Conservation (phyloP, 2,329 filamentous ascomycete species). For the Biscogniauxia sp. region DNA sequence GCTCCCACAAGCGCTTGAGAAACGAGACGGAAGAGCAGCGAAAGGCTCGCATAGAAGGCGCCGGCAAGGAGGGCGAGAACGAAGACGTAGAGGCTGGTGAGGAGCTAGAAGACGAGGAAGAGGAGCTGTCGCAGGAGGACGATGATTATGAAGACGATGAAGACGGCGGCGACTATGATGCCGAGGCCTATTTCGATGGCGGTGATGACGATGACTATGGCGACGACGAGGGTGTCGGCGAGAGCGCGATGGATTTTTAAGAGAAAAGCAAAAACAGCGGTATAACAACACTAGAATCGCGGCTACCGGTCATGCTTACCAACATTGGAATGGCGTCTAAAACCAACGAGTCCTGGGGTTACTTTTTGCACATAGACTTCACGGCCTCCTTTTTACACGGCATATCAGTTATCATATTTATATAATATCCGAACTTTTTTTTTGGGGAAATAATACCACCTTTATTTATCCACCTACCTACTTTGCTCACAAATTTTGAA, state of each 20-base stretch:
- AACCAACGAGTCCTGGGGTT: background rate
- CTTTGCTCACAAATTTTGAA: too few relatives aligned
- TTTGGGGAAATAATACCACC: too few relatives aligned
- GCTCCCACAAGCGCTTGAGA: constrained; percentile 16
- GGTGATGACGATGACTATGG: constrained; percentile 52
- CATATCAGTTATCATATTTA: background rate
- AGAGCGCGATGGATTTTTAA: constrained; percentile 28
- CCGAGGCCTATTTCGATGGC: constrained; percentile 59
- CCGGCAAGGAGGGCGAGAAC: constrained; percentile 31
- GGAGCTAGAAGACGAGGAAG: constrained; percentile 45
- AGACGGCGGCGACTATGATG: constrained; percentile 60
- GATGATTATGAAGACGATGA: constrained; percentile 55
- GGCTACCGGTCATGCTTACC: background rate
- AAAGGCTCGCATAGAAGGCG: constrained; percentile 32
- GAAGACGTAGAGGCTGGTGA: constrained; percentile 36
- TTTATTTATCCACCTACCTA: too few relatives aligned
- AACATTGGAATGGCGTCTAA: constrained; percentile 9
- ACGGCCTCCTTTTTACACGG: background rate
- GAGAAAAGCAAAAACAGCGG: background rate
- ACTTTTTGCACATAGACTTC: background rate
- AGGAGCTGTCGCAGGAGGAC: constrained; percentile 40
- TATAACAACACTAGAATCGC: background rate
- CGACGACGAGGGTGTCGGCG: constrained; percentile 48
- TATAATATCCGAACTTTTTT: background rate
- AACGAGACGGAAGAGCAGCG: constrained; percentile 34